phyloP scores from a whole-genome alignment of 2,329 filamentous ascomycete genomes.

The Furcasterigmium furcatum region DNA sequence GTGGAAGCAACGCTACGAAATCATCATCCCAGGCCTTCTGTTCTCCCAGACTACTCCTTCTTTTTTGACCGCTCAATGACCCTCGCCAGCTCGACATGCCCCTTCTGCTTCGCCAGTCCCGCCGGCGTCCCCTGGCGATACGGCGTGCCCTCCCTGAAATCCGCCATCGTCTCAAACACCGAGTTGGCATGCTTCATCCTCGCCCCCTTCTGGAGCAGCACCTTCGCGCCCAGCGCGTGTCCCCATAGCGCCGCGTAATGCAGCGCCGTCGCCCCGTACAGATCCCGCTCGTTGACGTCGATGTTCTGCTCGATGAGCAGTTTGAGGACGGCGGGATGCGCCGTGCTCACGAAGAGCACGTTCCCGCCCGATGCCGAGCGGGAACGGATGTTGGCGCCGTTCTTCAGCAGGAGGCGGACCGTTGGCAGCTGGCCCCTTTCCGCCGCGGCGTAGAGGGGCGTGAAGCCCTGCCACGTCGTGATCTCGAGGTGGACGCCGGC shows the following conservation, averaged over 20 bases:
- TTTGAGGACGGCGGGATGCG: slow-evolving; percentile 12
- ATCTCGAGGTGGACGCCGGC: slow-evolving; percentile 15
- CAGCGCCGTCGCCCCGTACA: slow-evolving; percentile 18
- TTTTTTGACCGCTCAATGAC: slow-evolving; percentile 13
- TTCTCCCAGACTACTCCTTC: too few species aligned
- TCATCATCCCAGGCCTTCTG: too few species aligned
- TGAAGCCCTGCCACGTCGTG: slow-evolving; percentile 17
- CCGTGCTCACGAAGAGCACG: slow-evolving; percentile 15
- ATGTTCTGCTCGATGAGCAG: slow-evolving; percentile 14
- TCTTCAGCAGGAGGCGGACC: slow-evolving; percentile 18
- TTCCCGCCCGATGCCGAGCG: slow-evolving; percentile 13
- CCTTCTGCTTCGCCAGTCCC: slow-evolving; percentile 18
- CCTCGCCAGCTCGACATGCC: slow-evolving; percentile 8
- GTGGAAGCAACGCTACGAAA: too few species aligned
- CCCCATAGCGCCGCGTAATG: slow-evolving; percentile 19
- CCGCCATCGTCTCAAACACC: slow-evolving; percentile 15
- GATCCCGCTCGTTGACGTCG: slow-evolving; percentile 17
- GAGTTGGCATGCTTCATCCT: slow-evolving; percentile 14
- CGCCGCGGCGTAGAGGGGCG: slow-evolving; percentile 21
- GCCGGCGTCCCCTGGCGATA: slow-evolving; percentile 20
- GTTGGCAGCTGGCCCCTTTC: slow-evolving; percentile 17
- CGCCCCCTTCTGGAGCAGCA: slow-evolving; percentile 18
- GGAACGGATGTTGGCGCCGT: slow-evolving; percentile 14
- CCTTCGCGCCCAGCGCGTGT: slow-evolving; percentile 18
- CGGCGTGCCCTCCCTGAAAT: slow-evolving; percentile 8